phyloP scores from a whole-genome alignment of 2,329 filamentous ascomycete species.

The Aotearoamyces nothofagi region DNA sequence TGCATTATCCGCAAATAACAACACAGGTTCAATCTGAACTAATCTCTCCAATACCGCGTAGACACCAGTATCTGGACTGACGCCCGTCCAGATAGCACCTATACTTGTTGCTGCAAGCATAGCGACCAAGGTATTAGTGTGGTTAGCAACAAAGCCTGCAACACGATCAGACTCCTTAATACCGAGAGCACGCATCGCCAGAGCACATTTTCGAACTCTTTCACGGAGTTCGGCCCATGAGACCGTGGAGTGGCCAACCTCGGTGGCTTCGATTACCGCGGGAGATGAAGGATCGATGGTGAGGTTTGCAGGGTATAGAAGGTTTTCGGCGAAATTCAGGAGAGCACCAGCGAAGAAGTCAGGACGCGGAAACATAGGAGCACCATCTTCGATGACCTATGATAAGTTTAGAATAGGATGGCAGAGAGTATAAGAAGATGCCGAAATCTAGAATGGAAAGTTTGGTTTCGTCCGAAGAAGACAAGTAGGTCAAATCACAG shows the following conservation, averaged over 20 bases:
- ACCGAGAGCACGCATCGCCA: constrained; percentile 51
- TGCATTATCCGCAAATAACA: constrained; percentile 78
- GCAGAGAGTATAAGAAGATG: too few species aligned
- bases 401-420: too few species aligned
- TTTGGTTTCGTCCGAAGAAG: too few species aligned
- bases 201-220: constrained; percentile 57
- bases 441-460: too few species aligned
- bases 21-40: constrained; percentile 66
- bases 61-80: constrained; percentile 84
- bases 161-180: constrained; percentile 40
- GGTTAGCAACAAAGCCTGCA: constrained; percentile 76
- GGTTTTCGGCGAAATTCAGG: constrained; percentile 90
- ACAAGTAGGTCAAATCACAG: too few species aligned
- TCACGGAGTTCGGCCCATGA: constrained; percentile 74
- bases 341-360: constrained; percentile 67
- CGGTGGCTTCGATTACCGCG: constrained; percentile 71
- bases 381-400: constrained; percentile 51
- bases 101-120: constrained; percentile 74
- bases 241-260: constrained; percentile 40
- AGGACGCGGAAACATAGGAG: constrained; percentile 73
- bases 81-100: constrained; percentile 84
- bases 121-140: constrained; percentile 71
- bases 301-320: constrained; percentile 59
- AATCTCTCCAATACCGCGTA: constrained; percentile 81
- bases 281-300: constrained; percentile 39